These are phyloP conservation scores for Fomitopsis pulvina DNA, from an alignment of 768 basidiomycete species.

Conservation along the genomic window DNA sequence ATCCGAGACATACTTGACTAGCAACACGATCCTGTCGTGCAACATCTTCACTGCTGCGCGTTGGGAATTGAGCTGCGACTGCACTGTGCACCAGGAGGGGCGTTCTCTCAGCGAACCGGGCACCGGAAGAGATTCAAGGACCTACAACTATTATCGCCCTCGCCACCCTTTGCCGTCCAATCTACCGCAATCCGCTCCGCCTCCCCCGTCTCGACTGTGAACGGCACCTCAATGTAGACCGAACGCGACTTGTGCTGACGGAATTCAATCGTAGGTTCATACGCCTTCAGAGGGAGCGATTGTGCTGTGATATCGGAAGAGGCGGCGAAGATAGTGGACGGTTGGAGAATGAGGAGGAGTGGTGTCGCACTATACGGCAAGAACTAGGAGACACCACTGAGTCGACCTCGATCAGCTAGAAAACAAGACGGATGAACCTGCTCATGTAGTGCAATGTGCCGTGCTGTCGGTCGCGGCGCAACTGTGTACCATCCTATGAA, in stretches of 20 bases:
- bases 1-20: constrained; percentile 81
- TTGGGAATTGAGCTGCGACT: constrained; percentile 86
- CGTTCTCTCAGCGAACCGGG: neutral
- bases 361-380: constrained; percentile 82
- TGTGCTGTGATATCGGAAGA: constrained; percentile 52
- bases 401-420: neutral
- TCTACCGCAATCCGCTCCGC: constrained; percentile 98
- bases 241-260: constrained; percentile 69
- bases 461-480: constrained; percentile 61
- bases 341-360: constrained; percentile 73
- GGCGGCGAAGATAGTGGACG: constrained; percentile 35
- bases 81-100: constrained; percentile 46
- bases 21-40: constrained; percentile 78
- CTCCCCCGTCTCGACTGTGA: constrained; percentile 93
- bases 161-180: constrained; percentile 85
- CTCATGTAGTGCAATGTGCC: constrained; percentile 79
- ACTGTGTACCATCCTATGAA: constrained; percentile 98
- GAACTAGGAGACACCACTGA: constrained; percentile 67
- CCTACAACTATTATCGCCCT: constrained; percentile 75
- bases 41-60: constrained; percentile 96
- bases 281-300: constrained; percentile 87
- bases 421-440: constrained; percentile 42
- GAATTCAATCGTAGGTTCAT: constrained; percentile 85
- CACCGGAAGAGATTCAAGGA: constrained; percentile 8
- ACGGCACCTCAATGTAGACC: constrained; percentile 80